phyloP scores from a whole-genome alignment of 306 rosid genomes.

The Trichosanthes cucumerina region DNA sequence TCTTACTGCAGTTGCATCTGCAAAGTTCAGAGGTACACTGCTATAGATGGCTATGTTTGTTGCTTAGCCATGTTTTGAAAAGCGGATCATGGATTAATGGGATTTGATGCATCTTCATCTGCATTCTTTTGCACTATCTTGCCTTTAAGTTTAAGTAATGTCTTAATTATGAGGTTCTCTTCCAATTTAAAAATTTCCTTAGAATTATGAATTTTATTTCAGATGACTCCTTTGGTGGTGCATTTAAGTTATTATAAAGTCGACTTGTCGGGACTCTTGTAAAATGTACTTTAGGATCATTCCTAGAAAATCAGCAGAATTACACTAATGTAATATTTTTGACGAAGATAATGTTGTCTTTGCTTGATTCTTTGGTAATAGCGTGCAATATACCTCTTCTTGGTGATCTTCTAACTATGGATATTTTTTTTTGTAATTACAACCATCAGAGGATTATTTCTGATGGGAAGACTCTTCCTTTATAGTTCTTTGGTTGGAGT shows the following conservation, averaged over 20 bases:
- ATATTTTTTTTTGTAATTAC: background rate
- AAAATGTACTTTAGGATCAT: background rate
- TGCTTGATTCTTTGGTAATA: background rate
- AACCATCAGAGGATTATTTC: background rate
- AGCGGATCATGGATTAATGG: background rate
- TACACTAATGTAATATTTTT: background rate
- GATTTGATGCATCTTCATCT: background rate
- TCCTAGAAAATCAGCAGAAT: background rate
- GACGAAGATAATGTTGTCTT: background rate
- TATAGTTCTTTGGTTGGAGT: background rate
- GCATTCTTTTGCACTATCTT: background rate
- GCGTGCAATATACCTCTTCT: background rate
- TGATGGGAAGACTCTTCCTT: background rate
- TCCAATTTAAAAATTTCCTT: background rate
- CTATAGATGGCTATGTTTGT: background rate
- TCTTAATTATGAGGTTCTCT: background rate
- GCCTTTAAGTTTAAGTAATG: background rate
- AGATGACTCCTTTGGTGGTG: background rate
- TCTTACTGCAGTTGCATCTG: slow-evolving; percentile 94
- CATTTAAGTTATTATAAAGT: background rate
- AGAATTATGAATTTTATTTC: background rate
- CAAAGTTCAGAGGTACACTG: slow-evolving; percentile 81
- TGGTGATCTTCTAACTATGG: background rate
- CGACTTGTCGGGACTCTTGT: background rate
- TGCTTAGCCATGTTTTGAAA: background rate